Base-by-base conservation (phyloP, 352 stramenopile genomes). In the Phytophthora megakarya region DNA sequence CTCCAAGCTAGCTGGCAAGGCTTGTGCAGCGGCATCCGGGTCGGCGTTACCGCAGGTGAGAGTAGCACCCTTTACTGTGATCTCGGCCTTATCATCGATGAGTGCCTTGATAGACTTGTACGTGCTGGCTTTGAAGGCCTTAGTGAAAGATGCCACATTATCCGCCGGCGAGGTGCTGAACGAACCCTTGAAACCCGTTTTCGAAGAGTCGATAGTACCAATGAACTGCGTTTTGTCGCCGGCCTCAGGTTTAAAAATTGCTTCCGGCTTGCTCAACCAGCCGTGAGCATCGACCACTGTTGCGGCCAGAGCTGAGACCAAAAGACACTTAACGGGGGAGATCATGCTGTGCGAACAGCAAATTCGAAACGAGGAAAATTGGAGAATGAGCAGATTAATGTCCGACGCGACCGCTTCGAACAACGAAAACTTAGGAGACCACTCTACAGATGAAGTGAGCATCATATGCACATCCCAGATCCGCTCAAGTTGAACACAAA, bases 191-290 rank as follows among this genome's bases (percentile, higher is more conserved):
- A 73, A 65, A 12, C 65, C 65, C 4, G 65, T 70, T 0, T 51
- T 54, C 3, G 59, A 65, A 26, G 65, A 43, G 33, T 73, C 65
- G 53, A 73, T 70, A n/a, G 65, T 73, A 25, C 59, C 59, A 45
- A 73, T 70, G 60, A 62, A 73, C 40, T 73, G 65, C 26, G 65
- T 66, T 42, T 42, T 42, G 49, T 73, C 65, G 18, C 40, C 59
- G 11, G 61, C 59, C 11, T 49, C 61, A 40, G 61, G 40, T n/a
- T n/a, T n/a, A 49, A 73, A 73, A 6, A 28, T 73, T 38, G 57
- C 59, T 3, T 52, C 65, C n/a, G 65, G 65, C 42, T 65, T 44
- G 26, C 59, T 70, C 59, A 70, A 53, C 52, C 65, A 73, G 32
- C 65, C 59, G 48, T 73, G 65, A 12, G 38, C 65, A 21, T 54